phyloP scores from a whole-genome alignment of 768 basidiomycete genomes.

The Macrolepiota fuliginosa region DNA sequence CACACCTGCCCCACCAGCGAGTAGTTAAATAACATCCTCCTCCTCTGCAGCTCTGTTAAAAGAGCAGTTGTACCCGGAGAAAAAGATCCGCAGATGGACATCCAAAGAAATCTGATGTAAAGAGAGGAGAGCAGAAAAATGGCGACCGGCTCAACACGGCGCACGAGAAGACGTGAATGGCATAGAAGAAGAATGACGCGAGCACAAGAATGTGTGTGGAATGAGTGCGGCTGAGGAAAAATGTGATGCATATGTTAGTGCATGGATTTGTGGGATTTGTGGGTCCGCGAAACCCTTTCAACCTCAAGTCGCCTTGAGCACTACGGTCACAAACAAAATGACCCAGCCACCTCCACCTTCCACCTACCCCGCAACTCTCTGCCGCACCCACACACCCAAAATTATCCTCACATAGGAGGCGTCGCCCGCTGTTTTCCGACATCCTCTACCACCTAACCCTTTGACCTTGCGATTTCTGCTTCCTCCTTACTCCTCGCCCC shows the following conservation, averaged over 20 bases:
- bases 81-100: neutral
- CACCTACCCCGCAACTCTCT: neutral
- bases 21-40: neutral
- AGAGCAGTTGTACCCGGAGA: neutral
- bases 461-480: neutral
- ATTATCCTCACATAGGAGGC: too few relatives aligned
- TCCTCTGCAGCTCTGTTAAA: neutral
- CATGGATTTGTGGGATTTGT: neutral
- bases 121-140: neutral
- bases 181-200: neutral
- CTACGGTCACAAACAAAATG: neutral
- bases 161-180: neutral
- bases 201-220: neutral
- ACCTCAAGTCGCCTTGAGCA: neutral
- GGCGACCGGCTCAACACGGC: neutral
- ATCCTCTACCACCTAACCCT: neutral
- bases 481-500: neutral
- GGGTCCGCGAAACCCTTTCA: neutral
- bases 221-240: neutral
- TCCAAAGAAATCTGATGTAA: neutral
- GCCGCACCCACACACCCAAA: neutral
- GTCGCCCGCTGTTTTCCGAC: too few relatives aligned
- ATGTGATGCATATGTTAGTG: neutral
- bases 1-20: too few relatives aligned
- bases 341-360: neutral